phyloP scores from a whole-genome alignment of 225 moss, liverwort and hornwort species.

The Polytrichum formosum region DNA sequence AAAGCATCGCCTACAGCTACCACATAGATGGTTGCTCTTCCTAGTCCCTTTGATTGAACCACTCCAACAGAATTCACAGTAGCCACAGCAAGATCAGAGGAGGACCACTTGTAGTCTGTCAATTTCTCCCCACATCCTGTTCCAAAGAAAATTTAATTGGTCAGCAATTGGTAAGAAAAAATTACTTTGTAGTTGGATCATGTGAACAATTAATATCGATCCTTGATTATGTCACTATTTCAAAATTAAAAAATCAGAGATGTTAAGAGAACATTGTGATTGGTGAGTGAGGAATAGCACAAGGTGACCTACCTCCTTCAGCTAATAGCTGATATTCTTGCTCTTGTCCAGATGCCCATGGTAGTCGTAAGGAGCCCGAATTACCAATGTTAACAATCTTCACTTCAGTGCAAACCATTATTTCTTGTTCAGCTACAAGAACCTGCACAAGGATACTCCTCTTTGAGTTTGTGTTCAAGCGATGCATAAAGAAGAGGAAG shows the following conservation, averaged over 20 bases:
- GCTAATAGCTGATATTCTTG: constrained; percentile 72
- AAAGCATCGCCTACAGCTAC: constrained; percentile 64
- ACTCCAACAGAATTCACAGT: constrained; percentile 68
- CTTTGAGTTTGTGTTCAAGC: not conserved
- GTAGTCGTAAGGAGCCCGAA: constrained; percentile 58
- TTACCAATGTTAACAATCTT: constrained; percentile 34
- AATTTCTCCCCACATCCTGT: constrained; percentile 75
- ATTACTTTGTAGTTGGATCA: no score
- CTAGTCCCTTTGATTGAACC: constrained; percentile 72
- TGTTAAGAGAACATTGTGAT: no score
- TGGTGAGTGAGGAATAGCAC: not conserved
- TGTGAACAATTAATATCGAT: no score
- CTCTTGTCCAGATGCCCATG: constrained; percentile 80
- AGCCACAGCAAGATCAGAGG: constrained; percentile 67
- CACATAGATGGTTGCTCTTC: constrained; percentile 73
- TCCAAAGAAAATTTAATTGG: not conserved
- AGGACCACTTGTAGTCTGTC: constrained; percentile 74
- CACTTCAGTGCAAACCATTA: constrained; percentile 72
- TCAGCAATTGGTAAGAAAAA: no score
- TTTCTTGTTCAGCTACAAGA: constrained; percentile 64
- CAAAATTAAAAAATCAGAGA: no score
- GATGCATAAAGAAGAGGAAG: constrained; percentile 1
- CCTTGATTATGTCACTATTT: no score
- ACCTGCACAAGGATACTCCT: constrained; percentile 40
- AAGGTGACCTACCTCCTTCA: constrained; percentile 61